phyloP scores from a whole-genome alignment of 2,329 filamentous ascomycete genomes.

The Metarhizium guizhouense region DNA sequence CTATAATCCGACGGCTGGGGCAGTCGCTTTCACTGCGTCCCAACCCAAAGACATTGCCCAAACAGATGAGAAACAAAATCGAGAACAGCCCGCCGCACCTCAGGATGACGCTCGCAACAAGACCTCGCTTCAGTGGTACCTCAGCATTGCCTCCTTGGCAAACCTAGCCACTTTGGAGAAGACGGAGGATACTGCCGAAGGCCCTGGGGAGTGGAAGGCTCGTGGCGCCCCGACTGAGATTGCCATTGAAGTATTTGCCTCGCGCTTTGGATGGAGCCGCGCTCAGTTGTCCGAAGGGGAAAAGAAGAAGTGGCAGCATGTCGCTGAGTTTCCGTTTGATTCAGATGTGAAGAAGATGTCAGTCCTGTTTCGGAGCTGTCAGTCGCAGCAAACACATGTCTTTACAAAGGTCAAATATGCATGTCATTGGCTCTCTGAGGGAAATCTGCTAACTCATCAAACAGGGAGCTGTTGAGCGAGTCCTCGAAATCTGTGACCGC shows the following conservation, averaged over 20 bases:
- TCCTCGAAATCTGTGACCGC: conserved; percentile 49
- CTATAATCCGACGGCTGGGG: conserved; percentile 18
- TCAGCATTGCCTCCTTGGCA: conserved; percentile 49
- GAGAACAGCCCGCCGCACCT: conserved; percentile 16
- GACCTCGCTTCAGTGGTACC: conserved; percentile 36
- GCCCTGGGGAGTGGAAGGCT: conserved; percentile 28
- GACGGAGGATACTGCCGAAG: conserved; percentile 19
- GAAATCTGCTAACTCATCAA: background rate
- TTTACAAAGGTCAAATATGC: conserved; percentile 37
- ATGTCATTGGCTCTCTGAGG: too few relatives aligned
- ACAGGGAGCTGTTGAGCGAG: conserved; percentile 53
- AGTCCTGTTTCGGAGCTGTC: conserved; percentile 34
- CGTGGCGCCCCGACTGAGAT: conserved; percentile 46
- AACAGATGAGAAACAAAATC: conserved; percentile 6
- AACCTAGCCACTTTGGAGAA: conserved; percentile 52
- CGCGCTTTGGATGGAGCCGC: conserved; percentile 37
- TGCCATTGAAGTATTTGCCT: conserved; percentile 48
- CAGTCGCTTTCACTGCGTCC: conserved; percentile 9
- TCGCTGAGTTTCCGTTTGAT: conserved; percentile 49
- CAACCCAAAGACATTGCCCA: conserved; percentile 11
- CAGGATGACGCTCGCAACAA: conserved; percentile 28
- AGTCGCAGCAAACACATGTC: conserved; percentile 25
- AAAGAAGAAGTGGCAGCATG: conserved; percentile 23
- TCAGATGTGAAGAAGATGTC: conserved; percentile 51
- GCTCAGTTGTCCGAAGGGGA: conserved; percentile 19